Evolutionary conservation across 2,329 filamentous ascomycete genomes (phyloP).

Genomic region (Xylariaceae sp.): DNA sequence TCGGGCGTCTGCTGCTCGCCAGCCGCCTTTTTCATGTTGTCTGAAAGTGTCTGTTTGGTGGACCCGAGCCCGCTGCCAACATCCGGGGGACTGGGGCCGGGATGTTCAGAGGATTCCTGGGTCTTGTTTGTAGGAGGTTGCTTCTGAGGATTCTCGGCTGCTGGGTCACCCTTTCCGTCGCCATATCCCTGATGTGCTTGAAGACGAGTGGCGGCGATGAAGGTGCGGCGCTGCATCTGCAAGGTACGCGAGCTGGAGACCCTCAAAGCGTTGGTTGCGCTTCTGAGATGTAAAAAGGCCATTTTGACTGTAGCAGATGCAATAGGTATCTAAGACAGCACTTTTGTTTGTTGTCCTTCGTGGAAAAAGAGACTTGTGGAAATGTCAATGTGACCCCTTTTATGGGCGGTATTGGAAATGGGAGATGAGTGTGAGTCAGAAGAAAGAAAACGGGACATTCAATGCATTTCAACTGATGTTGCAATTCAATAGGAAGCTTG

Average conservation of each 20-base stretch:
- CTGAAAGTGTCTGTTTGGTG: constrained; percentile 30
- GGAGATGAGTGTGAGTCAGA: no score
- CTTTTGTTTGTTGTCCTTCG: no score
- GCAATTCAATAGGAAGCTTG: no score
- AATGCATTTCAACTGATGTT: no score
- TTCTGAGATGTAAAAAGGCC: no score
- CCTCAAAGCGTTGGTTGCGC: constrained; percentile 22
- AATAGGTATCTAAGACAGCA: no score
- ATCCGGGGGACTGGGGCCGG: constrained; percentile 38
- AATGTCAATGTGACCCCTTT: no score
- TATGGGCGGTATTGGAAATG: no score
- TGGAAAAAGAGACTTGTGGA: no score
- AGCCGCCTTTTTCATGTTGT: constrained; percentile 22
- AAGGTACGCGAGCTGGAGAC: constrained; percentile 20
- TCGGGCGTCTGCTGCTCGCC: constrained; percentile 24
- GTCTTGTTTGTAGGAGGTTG: constrained; percentile 31
- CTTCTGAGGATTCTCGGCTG: constrained; percentile 33
- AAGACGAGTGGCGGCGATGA: constrained; percentile 20
- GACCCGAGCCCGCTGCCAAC: constrained; percentile 37
- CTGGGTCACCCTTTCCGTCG: constrained; percentile 37
- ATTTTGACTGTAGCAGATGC: no score
- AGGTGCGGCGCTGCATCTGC: constrained; percentile 21
- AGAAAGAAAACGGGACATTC: no score
- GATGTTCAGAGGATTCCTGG: constrained; percentile 38
- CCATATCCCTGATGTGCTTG: constrained; percentile 35